Evolutionary conservation across 163 green algal species (phyloP), one percentile per base, ranked within the genome.

Genomic region (Coccomyxa subellipsoidea): DNA sequence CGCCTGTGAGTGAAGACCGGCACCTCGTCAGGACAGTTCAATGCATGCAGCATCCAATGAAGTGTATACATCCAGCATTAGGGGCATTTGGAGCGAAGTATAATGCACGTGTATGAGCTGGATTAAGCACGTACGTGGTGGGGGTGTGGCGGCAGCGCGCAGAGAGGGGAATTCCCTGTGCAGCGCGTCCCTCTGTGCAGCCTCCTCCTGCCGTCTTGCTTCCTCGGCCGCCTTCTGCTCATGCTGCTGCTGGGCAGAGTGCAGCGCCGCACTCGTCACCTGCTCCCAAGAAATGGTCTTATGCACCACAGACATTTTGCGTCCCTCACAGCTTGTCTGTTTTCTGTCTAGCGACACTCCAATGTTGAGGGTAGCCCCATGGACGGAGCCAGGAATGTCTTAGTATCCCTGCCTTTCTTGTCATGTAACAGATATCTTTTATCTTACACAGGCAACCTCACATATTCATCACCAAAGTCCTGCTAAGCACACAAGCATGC

Each of bases 101-200:
- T 1, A 35, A 34, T 18, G 1, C 66, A 73, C 29, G 27, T 1
- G 4, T 35, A n/a, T 73, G 66, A 4, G 66, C 8, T 35, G 3
- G 47, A 18, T 10, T 7, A 18, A 59, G 10, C 15, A 18, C 47
- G 47, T 18, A 59, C 47, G 47, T 59, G 21, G 47, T 12, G 47
- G 47, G 23, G 47, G 47, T 18, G 21, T 12, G 47, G 47, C 47
- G 15, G 47, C 47, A 59, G 66, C 21, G 21, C 32, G 66, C 66
- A 73, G 66, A 36, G 37, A 83, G 21, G 85, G 85, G 53, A 86
- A 88, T 27, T 78, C 15, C 39, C 31, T 36, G 12, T 32, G 37
- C 39, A 72, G 77, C 40, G 54, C 59, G 18, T 54, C 66, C 38
- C 36, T 66, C 27, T 79, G 59, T 12, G 76, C 80, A 40, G 78